These are phyloP conservation scores for Plectosphaerella cucumerina DNA, from an alignment of 2,329 filamentous ascomycete genomes.

Conservation along the genomic window DNA sequence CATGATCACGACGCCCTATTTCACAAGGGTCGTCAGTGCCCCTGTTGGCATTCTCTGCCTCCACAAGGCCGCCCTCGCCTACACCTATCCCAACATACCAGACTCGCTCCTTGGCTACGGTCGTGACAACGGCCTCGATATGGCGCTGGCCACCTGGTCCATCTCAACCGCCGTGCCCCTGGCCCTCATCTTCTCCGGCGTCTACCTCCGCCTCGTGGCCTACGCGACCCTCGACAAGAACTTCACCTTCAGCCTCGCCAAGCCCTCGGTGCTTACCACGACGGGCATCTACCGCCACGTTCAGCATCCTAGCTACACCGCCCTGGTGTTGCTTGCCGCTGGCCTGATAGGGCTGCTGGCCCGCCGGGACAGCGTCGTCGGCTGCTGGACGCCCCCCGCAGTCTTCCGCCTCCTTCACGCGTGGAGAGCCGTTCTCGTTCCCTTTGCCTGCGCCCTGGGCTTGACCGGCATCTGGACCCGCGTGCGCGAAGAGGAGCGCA, in stretches of 20 bases:
- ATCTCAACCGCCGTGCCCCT: constrained; percentile 27
- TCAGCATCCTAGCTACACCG: constrained; percentile 51
- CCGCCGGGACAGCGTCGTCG: constrained; percentile 30
- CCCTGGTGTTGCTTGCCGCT: constrained; percentile 28
- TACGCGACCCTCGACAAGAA: constrained; percentile 42
- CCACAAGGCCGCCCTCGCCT: constrained; percentile 15
- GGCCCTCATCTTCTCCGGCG: constrained; percentile 20
- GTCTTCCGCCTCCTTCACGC: constrained; percentile 8
- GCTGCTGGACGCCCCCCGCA: constrained; percentile 31
- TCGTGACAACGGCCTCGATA: constrained; percentile 25
- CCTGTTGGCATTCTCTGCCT: constrained; percentile 20
- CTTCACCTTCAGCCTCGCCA: constrained; percentile 48
- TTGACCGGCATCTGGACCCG: constrained; percentile 25
- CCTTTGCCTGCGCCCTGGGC: constrained; percentile 11
- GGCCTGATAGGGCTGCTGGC: constrained; percentile 26
- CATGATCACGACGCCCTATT: constrained; percentile 19
- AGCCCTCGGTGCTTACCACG: constrained; percentile 41
- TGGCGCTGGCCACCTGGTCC: constrained; percentile 29
- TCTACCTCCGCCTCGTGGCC: constrained; percentile 27
- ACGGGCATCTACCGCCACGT: constrained; percentile 42
- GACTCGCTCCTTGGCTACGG: constrained; percentile 17
- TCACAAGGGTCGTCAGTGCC: constrained; percentile 13
- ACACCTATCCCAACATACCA: constrained; percentile 17
- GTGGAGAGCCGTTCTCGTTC: constrained; percentile 6
- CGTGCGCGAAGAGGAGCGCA: constrained; percentile 44